These are phyloP conservation scores for Mucor lusitanicus DNA, from an alignment of 371 early-diverging fungal species.

Conservation along the genomic window DNA sequence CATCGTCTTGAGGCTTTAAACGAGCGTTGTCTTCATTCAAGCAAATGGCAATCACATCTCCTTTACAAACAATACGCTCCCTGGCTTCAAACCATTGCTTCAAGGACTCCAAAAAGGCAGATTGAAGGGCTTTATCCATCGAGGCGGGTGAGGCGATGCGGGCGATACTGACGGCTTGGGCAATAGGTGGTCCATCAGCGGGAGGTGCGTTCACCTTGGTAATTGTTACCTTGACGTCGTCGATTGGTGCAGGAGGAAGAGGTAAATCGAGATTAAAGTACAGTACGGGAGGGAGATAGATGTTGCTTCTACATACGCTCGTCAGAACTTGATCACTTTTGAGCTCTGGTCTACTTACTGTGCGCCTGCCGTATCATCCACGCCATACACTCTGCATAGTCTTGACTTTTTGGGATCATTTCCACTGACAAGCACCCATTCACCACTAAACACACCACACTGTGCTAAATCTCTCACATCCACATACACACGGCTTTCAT, in stretches of 20 bases:
- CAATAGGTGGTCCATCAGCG: slow-evolving; percentile 57
- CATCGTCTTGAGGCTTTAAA: slow-evolving; percentile 22
- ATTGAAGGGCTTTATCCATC: slow-evolving; percentile 70
- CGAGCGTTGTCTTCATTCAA: slow-evolving; percentile 55
- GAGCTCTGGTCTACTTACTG: background rate
- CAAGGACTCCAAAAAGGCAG: slow-evolving; percentile 61
- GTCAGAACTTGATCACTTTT: background rate
- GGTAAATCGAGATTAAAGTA: slow-evolving; percentile 62
- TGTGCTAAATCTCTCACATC: slow-evolving; percentile 61
- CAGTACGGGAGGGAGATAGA: slow-evolving; percentile 60
- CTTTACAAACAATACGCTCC: slow-evolving; percentile 72
- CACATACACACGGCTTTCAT: slow-evolving; percentile 58
- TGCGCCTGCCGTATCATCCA: slow-evolving; percentile 19
- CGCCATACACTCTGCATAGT: slow-evolving; percentile 48
- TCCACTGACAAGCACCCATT: slow-evolving; percentile 59
- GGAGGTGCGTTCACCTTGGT: slow-evolving; percentile 36
- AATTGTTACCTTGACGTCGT: slow-evolving; percentile 27
- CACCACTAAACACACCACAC: slow-evolving; percentile 74
- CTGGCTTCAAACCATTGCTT: slow-evolving; percentile 70
- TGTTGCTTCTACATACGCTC: slow-evolving; percentile 9
- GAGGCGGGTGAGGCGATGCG: slow-evolving; percentile 77
- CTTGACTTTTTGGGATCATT: slow-evolving; percentile 49
- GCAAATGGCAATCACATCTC: slow-evolving; percentile 72
- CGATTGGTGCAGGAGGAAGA: slow-evolving; percentile 34
- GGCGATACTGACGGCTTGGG: slow-evolving; percentile 70